These are phyloP conservation scores for Thymus quinquecostatus DNA, from an alignment of 257 asterid genomes.

Conservation along the genomic window DNA sequence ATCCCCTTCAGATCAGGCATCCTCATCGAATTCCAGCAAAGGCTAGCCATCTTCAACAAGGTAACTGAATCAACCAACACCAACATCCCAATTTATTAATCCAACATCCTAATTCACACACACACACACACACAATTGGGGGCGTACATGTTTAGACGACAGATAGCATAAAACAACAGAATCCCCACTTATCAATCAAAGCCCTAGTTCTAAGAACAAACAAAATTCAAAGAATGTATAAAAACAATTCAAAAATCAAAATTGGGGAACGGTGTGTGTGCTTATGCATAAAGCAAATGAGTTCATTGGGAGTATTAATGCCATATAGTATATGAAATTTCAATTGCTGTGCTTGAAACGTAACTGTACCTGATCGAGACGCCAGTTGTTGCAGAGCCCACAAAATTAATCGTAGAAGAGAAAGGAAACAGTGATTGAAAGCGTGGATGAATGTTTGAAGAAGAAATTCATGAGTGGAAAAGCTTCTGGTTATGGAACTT, in stretches of 20 bases:
- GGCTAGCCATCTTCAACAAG: constrained; percentile 90
- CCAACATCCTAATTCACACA: constrained; percentile 26
- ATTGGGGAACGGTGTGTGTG: background rate
- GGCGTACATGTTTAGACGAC: background rate
- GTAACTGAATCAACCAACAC: background rate
- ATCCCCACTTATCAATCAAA: constrained; percentile 6
- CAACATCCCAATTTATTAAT: background rate
- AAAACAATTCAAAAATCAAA: constrained; percentile 23
- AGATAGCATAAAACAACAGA: background rate
- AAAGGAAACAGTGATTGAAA: no score
- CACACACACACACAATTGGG: background rate
- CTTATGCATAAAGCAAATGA: no score
- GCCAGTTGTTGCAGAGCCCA: no score
- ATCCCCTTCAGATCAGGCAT: constrained; percentile 59
- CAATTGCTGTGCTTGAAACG: no score
- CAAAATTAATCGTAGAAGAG: no score
- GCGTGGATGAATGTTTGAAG: no score
- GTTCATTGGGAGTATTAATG: background rate
- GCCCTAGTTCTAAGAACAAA: constrained; percentile 7
- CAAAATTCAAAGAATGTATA: background rate
- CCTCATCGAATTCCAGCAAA: constrained; percentile 77
- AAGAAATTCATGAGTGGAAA: no score
- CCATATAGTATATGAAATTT: no score
- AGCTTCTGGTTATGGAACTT: no score
- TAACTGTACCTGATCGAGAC: no score